Conservation (phyloP, 495 filamentous ascomycete genomes). For the Penicillium ucsense region DNA sequence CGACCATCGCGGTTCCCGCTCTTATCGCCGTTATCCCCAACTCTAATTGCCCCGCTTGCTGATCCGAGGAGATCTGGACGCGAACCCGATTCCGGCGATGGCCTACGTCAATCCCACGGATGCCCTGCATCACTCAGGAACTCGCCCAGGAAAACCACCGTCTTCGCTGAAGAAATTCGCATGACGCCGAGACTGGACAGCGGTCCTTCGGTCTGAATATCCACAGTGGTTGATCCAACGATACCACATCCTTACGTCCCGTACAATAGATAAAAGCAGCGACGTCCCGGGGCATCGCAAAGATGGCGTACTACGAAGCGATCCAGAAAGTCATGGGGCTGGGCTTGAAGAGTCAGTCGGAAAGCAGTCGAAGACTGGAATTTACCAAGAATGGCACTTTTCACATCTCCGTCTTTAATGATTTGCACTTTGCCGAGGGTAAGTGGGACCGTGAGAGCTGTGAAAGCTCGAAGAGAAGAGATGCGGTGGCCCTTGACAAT, state of each 20-base stretch:
- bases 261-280: too few species aligned
- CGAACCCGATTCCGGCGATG: constrained; percentile 1
- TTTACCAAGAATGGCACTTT: constrained; percentile 27
- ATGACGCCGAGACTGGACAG: too few species aligned
- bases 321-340: not conserved
- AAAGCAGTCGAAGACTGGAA: not conserved
- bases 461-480: not conserved
- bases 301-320: not conserved
- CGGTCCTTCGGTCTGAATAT: too few species aligned
- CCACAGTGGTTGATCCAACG: too few species aligned
- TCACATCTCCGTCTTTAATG: constrained; percentile 50
- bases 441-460: not conserved
- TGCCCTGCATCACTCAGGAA: too few species aligned
- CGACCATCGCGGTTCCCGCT: not conserved
- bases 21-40: constrained; percentile 1
- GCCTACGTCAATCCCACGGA: not conserved
- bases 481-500: too few species aligned
- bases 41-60: not conserved
- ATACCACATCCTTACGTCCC: too few species aligned
- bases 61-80: not conserved
- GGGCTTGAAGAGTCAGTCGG: not conserved
- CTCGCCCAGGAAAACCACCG: too few species aligned
- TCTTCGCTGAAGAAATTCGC: too few species aligned
- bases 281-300: not conserved
- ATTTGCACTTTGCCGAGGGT: constrained; percentile 39